A percentile compares a stretch with the other conserved stretches of the same genome.
phyloP scores from a whole-genome alignment of 2,329 filamentous ascomycete genomes.

The Ceratocystis harringtonii region DNA sequence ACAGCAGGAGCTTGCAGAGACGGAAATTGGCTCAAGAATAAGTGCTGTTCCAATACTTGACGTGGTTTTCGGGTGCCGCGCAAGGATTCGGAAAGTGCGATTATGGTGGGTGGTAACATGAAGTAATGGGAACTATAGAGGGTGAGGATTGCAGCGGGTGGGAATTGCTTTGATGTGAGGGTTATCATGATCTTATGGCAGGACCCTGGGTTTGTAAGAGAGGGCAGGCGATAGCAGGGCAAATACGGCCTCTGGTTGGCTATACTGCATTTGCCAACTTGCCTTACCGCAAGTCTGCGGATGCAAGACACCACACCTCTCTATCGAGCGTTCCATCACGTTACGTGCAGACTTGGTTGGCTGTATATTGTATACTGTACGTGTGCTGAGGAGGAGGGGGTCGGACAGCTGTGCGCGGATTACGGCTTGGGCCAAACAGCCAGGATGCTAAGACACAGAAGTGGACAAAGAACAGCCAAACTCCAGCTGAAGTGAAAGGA shows the following conservation, averaged over 20 bases:
- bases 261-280: not conserved
- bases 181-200: too few relatives aligned
- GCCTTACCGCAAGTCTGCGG: not conserved
- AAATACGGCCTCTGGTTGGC: not conserved
- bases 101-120: not conserved
- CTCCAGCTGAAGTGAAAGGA: not conserved
- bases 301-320: not conserved
- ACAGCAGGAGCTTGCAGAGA: not conserved
- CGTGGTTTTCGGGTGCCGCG: not conserved
- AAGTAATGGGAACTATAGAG: not conserved
- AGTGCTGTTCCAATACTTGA: not conserved
- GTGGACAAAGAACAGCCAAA: not conserved
- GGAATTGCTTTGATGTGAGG: too few relatives aligned
- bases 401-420: not conserved
- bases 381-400: not conserved
- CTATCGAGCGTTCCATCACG: not conserved
- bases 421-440: not conserved
- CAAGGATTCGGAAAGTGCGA: not conserved
- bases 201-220: too few relatives aligned
- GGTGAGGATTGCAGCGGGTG: not conserved
- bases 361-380: not conserved
- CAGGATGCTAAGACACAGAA: not conserved
- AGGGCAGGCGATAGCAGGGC: not conserved
- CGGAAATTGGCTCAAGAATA: not conserved
- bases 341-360: not conserved